A percentile compares a stretch with the other conserved stretches of the same genome.
These are phyloP conservation scores for Aspergillus campestris DNA, from an alignment of 495 filamentous ascomycete genomes.

Conservation along the genomic window DNA sequence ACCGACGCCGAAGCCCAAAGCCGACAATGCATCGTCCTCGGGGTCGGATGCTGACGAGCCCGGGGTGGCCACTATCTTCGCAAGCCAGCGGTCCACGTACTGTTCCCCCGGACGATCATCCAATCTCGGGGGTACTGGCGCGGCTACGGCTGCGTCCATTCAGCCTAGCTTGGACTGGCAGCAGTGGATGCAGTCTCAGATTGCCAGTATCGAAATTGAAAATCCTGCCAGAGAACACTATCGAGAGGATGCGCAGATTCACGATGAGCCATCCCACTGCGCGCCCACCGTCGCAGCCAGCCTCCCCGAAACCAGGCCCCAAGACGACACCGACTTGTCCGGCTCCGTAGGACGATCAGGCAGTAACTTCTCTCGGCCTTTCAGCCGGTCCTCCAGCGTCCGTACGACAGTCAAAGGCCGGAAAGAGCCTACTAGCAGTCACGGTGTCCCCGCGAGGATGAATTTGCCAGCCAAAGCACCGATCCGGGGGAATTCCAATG, in stretches of 20 bases:
- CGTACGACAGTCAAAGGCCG: slow-evolving; percentile 18
- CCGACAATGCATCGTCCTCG: slow-evolving; percentile 2
- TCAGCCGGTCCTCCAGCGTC: slow-evolving; percentile 26
- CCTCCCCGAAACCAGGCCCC: neutral
- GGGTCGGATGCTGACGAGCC: slow-evolving; percentile 16
- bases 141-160: neutral
- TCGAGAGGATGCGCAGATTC: slow-evolving; percentile 52
- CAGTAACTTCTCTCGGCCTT: slow-evolving; percentile 32
- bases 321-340: neutral
- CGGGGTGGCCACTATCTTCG: slow-evolving; percentile 39
- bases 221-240: slow-evolving; percentile 40
- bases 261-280: slow-evolving; percentile 28
- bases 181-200: slow-evolving; percentile 40
- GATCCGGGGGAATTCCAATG: neutral
- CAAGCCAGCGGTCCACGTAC: slow-evolving; percentile 31
- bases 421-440: slow-evolving; percentile 1
- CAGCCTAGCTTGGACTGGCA: slow-evolving; percentile 37
- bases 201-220: slow-evolving; percentile 28
- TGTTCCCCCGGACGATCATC: slow-evolving; percentile 18
- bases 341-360: neutral
- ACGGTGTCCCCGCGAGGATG: neutral
- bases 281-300: neutral
- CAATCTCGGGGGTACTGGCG: slow-evolving; percentile 1
- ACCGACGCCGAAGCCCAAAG: slow-evolving; percentile 14
- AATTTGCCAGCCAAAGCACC: neutral